Base-by-base conservation (phyloP, 345 rosid species). In the Cardamine resedifolia region DNA sequence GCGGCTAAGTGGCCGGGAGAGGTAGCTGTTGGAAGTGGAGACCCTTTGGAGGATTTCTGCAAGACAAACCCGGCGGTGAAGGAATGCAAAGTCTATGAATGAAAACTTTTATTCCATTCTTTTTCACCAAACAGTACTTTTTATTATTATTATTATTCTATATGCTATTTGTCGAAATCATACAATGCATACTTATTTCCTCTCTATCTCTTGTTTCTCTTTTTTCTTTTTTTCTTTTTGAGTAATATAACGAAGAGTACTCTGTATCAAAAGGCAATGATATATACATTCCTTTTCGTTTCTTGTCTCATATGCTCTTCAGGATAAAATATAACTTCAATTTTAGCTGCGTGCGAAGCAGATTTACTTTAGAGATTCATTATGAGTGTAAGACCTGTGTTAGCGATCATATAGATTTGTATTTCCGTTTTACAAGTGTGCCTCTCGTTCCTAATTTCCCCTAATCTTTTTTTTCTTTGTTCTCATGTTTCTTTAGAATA, bases 1-100 rank as follows among this genome's bases (percentile, higher is more conserved):
- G 96, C 97, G 10, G 52, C 21, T 71, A 84, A 91, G 75, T 94
- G 98, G 98, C 97, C 96, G 4, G 97, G 97, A 12, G 76, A 23
- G 33, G 45, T 72, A 7, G 78, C 79, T 28, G 70, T 64, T 7
- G 97, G 95, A 59, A 91, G 93, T 34, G 95, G 89, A 72, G 98
- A 89, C 74, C 92, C 98, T 4, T 76, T 91, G 91, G 98, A 94
- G 58, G 98, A 94, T 47, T 91, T 77, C 88, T 94, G 99, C 85
- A 0, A 89, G 89, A 83, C 87, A 55, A 94, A 85, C 72, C 99
- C 99, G 8, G 89, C 93, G 2, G 96, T 82, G 6, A 80, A 87
- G 68, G 99, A 94, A 66, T 89, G 98, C 96, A 94, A 94, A 83
- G 97, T 94, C 64, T 94, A 78, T 69, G 98, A 94, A 24, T 66